A percentile compares a stretch with the other conserved stretches of the same genome.
Evolutionary conservation across 192 early-diverging fungal species (phyloP).

Genomic region (Rhizoclosmatium globosum): DNA sequence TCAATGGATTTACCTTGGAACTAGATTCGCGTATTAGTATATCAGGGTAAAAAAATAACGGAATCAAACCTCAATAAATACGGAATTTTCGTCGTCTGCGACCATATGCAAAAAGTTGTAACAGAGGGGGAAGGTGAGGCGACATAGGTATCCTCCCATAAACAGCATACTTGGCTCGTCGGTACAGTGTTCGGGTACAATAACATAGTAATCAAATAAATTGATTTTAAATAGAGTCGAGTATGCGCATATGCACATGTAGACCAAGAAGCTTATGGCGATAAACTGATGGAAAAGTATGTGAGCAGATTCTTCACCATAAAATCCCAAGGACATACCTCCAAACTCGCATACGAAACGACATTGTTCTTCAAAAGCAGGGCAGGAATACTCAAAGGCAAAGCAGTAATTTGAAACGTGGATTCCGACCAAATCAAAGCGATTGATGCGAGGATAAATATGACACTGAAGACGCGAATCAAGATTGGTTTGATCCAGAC

Average conservation of each 20-base stretch:
- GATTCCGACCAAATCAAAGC: constrained; percentile 94
- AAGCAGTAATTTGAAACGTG: constrained; percentile 74
- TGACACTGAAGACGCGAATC: constrained; percentile 64
- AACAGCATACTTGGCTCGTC: constrained; percentile 91
- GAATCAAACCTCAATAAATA: constrained; percentile 55
- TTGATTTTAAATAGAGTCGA: constrained; percentile 89
- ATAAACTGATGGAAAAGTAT: constrained; percentile 58
- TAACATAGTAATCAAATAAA: constrained; percentile 86
- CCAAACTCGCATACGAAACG: constrained; percentile 48
- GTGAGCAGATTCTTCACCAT: background rate
- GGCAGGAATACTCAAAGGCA: constrained; percentile 76
- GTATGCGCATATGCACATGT: constrained; percentile 95
- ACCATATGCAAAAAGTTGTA: constrained; percentile 93
- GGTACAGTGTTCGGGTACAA: constrained; percentile 93
- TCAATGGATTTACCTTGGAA: constrained; percentile 72
- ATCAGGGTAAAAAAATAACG: background rate
- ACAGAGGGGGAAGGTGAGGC: constrained; percentile 79
- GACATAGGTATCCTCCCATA: constrained; percentile 86
- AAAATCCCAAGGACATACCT: constrained; percentile 42
- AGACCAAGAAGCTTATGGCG: constrained; percentile 78
- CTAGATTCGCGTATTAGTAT: constrained; percentile 33
- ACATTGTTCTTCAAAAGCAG: constrained; percentile 55
- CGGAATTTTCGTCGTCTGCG: constrained; percentile 49
- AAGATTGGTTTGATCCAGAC: constrained; percentile 73
- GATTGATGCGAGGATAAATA: constrained; percentile 69